Evolutionary conservation across 2,329 filamentous ascomycete genomes (phyloP), one percentile per base, ranked within the genome.

Genomic region (Colletotrichum sidae): DNA sequence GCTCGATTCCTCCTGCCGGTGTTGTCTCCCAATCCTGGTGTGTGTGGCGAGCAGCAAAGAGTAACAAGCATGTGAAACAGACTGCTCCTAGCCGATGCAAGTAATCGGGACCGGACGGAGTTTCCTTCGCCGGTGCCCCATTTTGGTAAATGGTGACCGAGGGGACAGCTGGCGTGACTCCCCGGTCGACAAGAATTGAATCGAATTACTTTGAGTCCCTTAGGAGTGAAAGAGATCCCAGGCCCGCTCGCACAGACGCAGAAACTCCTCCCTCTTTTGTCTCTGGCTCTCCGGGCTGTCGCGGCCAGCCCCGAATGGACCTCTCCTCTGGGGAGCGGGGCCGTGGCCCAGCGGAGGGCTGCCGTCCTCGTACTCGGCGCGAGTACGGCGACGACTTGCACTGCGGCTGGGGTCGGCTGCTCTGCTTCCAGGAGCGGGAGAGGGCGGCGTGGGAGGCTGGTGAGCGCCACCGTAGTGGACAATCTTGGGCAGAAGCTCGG

Each of bases 221-320:
- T 81, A 97, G 68, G 94, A 97, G 82, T 98, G 96, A 79, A 98
- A 97, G 35, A 99, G 80, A 80, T 99, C 96, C 96, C 96, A 99
- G 8, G 96, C 96, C 73, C 93, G 86, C 70, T 93, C 89, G 76
- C 95, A 97, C 54, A 98, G 81, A 60, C 87, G 84, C 69, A 99
- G 82, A 74, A 99, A 99, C 76, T 97, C 93, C 47, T 97, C 94
- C 75, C 94, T 94, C 88, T 98, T 98, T 74, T 87, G 90, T 71
- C 88, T 86, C 76, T 93, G 90, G 6, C 90, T 93, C 71, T 96
- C 94, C 8, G 92, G 93, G 70, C 89, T 94, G 74, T 96, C 94
- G 67, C 92, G 85, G 42, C 92, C 92, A 60, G 92, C 91, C 41
- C 92, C 92, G 72, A 96, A 96, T 1, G 92, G 92, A 8, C 92